These are phyloP conservation scores for Gaultheria prostrata DNA, from an alignment of 148 eudicot genomes.

Conservation along the genomic window DNA sequence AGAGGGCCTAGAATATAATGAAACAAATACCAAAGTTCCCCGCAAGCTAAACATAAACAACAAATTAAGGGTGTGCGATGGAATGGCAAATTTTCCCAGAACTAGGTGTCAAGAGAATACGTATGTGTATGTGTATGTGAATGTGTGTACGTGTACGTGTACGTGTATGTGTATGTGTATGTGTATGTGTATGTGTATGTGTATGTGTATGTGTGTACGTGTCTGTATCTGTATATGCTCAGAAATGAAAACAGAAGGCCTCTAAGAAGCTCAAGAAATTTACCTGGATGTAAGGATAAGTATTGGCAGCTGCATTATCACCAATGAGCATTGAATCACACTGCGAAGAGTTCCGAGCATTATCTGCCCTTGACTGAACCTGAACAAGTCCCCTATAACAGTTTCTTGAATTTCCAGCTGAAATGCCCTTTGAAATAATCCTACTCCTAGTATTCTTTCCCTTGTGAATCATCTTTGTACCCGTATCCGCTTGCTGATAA, in stretches of 20 bases:
- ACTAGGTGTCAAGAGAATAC: background rate
- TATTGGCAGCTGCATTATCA: conserved; percentile 82
- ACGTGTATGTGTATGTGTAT: background rate
- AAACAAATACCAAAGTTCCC: background rate
- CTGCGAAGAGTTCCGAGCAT: conserved; percentile 80
- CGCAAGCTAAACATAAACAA: background rate
- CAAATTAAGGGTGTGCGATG: background rate
- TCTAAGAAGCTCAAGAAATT: background rate
- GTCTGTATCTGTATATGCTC: background rate
- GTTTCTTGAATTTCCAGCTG: conserved; percentile 82
- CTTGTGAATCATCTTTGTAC: conserved; percentile 95
- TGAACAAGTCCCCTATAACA: conserved; percentile 94
- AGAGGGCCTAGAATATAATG: background rate
- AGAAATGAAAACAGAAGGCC: background rate
- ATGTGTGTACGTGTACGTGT: no score
- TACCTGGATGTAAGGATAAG: conserved; percentile 96
- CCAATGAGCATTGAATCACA: conserved; percentile 99
- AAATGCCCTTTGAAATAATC: conserved; percentile 90
- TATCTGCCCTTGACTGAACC: conserved; percentile 70
- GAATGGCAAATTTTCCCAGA: background rate
- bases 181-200: background rate
- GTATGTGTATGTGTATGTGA: background rate
- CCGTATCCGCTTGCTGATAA: conserved; percentile 92
- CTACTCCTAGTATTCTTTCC: conserved; percentile 91
- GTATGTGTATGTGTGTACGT: no score